Evolutionary conservation across 129 eudicot species (phyloP).

Genomic region (Escallonia herrerae): DNA sequence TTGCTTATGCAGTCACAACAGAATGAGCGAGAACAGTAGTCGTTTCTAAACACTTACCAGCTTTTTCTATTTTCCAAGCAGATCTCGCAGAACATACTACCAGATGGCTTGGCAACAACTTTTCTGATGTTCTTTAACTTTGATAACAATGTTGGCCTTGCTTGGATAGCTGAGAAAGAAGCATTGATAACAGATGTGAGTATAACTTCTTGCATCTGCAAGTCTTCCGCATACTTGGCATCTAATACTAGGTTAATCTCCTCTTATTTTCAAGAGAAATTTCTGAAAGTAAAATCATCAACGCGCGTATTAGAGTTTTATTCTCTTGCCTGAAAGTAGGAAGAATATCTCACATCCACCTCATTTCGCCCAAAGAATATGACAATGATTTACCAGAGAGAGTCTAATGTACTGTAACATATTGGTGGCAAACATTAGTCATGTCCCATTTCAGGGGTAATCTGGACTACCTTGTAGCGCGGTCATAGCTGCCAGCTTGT

Average conservation of each 20-base stretch:
- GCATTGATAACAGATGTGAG: slow-evolving; percentile 15
- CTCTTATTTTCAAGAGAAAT: slow-evolving; percentile 2
- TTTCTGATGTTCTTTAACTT: neutral
- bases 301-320: neutral
- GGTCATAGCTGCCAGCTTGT: too few species aligned
- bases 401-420: too few species aligned
- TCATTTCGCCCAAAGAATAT: neutral
- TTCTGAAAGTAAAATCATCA: slow-evolving; percentile 12
- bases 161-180: neutral
- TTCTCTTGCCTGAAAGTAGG: too few species aligned
- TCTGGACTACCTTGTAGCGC: too few species aligned
- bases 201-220: slow-evolving; percentile 35
- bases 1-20: slow-evolving; percentile 33
- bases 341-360: too few species aligned
- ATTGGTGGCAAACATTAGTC: too few species aligned
- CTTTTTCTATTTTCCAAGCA: slow-evolving; percentile 29
- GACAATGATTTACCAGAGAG: neutral
- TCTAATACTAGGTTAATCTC: slow-evolving; percentile 11
- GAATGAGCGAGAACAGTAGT: slow-evolving; percentile 33
- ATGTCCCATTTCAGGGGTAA: too few species aligned
- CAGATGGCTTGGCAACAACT: neutral
- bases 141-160: slow-evolving; percentile 5
- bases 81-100: slow-evolving; percentile 22
- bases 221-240: slow-evolving; percentile 26
- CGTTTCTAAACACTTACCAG: slow-evolving; percentile 25